Conservation (phyloP, 176 grass and related monocot species). For the Cocos nucifera region DNA sequence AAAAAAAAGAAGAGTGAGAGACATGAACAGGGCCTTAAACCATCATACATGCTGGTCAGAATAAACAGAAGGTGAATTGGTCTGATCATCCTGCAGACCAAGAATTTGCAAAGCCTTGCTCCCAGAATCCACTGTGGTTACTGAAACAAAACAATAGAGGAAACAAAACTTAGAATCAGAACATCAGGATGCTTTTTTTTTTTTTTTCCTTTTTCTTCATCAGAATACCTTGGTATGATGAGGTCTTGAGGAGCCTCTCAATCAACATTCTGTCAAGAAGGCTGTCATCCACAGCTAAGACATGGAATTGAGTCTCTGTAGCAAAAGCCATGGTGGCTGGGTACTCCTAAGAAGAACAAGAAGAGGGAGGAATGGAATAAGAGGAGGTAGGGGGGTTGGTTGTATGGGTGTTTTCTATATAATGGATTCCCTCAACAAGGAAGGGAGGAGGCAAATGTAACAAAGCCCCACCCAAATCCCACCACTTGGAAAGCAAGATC, state of each 20-base stretch:
- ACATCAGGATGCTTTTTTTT: background rate
- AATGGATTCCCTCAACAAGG: slow-evolving; percentile 32
- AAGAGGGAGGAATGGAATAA: slow-evolving; percentile 17
- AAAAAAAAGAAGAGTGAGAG: too few relatives aligned
- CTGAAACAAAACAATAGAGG: slow-evolving; percentile 22
- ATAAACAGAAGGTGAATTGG: slow-evolving; percentile 18
- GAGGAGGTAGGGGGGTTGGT: slow-evolving; percentile 11
- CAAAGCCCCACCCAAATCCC: slow-evolving; percentile 45
- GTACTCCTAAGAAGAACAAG: background rate
- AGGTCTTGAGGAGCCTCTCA: slow-evolving; percentile 81
- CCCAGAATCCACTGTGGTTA: slow-evolving; percentile 79
- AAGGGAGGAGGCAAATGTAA: slow-evolving; percentile 11
- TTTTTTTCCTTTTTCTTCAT: background rate
- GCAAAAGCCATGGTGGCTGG: slow-evolving; percentile 37
- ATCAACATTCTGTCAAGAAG: slow-evolving; percentile 80
- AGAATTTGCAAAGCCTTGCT: slow-evolving; percentile 72
- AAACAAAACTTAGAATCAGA: background rate
- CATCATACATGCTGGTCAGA: slow-evolving; percentile 48
- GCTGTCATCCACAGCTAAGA: slow-evolving; percentile 81
- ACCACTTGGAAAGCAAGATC: slow-evolving; percentile 63
- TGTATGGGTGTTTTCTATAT: slow-evolving; percentile 26
- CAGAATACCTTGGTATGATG: slow-evolving; percentile 65
- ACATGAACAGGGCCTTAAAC: background rate
- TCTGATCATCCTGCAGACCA: slow-evolving; percentile 41
- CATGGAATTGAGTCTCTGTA: slow-evolving; percentile 49